Base-by-base conservation (phyloP, 2,329 filamentous ascomycete genomes). In the Hymenoscyphus fructigenus region DNA sequence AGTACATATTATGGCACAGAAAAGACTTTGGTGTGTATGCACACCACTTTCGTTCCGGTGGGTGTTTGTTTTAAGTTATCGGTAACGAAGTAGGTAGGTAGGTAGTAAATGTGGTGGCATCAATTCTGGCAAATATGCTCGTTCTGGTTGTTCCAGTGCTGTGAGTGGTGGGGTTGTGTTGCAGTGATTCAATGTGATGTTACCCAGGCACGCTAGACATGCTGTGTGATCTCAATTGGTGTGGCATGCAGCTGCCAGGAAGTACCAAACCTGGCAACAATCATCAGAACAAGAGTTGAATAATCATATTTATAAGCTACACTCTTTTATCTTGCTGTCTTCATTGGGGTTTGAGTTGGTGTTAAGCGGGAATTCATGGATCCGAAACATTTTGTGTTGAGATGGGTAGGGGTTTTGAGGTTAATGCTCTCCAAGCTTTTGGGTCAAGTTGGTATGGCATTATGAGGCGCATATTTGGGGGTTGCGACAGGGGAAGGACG, bases 71-170 rank as follows among this genome's bases (percentile, higher is more conserved):
- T 53, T 23, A 53, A 53, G 47, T 53, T 53, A 53, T 23, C 47
- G 47, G 47, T 53, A 53, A 14, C 47, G 20, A 53, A 53, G 47
- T 53, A 26, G 47, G 47, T 53, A 53, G 47, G 47, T 53, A 53
- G 47, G 23, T 53, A 53, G n/a, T 5, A 53, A 4, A 26, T 23
- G 20, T 53, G 20, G 23, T 23, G 10, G 12, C 12, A n/a, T 23
- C 20, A 12, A 23, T 23, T 23, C 47, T 53, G 47, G 47, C n/a
- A 53, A 26, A 23, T 53, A 53, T 14, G n/a, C 20, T 53, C 47
- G 4, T 38, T 38, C 12, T 38, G 5, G 36, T 38, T 17, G 14
- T 26, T 53, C 47, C 14, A 26, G 4, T 53, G 47, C 47, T 53
- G 23, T 53, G 20, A 53, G n/a, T 53, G 47, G 47, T 26, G 47